Evolutionary conservation across 805 yeast species (phyloP), one percentile per base, ranked within the genome.

Genomic region (Candida ulmi): DNA sequence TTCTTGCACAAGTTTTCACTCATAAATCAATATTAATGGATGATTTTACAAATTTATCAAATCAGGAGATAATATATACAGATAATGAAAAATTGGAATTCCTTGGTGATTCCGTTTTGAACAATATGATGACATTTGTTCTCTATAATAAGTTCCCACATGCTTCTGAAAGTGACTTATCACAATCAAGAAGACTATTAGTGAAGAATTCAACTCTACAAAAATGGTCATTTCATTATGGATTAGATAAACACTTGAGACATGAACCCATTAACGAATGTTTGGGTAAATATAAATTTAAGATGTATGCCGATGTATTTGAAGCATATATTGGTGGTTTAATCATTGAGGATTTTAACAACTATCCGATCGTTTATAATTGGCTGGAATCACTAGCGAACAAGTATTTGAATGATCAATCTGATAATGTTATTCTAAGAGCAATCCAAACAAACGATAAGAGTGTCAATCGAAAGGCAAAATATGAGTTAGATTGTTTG

Each of bases 241-340:
- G 79, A 1, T 73, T 88, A 42, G 81, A 78, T 46, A 68, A 74
- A 42, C 66, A 66, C 39, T 61, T 87, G 45, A 68, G 71, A 41
- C 66, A 72, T 39, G 70, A 72, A n/a, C n/a, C n/a, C 47, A 67
- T 71, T 26, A 76, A 74, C 40, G 74, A 66, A 24, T 57, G 59
- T 4, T 52, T 66, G 12, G 67, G 71, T 38, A 63, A 66, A 26
- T 85, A 85, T 8, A 76, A 72, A 42, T 74, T 74, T 47, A 93
- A 93, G 55, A 66, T 84, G 4, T 74, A 73, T 53, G 96, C 98
- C 0, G 99, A 91, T 67, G 78, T 84, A 0, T 86, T 91, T 57
- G 99, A 93, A 62, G 96, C 98, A 0, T 91, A 91, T 50, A 71
- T 93, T 34, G 98, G 96, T 7, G 99, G 95, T 0, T 60, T 91